Percentiles rank a stretch among this genome's conserved stretches.
phyloP scores from a whole-genome alignment of 345 rosid species.

The Cardamine chenopodiifolia region DNA sequence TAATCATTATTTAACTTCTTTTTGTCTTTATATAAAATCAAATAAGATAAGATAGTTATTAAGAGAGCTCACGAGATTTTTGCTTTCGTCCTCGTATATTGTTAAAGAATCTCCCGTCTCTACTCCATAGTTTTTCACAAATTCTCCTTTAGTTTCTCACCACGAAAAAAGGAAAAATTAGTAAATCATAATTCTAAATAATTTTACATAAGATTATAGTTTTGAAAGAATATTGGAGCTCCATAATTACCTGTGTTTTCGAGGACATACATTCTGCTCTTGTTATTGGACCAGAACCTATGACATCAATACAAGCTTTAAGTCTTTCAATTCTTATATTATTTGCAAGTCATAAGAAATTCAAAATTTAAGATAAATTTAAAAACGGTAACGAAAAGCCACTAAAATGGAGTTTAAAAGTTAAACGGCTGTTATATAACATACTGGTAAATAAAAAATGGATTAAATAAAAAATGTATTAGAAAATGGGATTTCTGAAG shows the following conservation, averaged over 20 bases:
- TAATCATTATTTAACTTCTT: slow-evolving; percentile 21
- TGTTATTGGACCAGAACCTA: slow-evolving; percentile 86
- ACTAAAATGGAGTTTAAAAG: neutral
- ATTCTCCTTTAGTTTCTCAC: slow-evolving; percentile 52
- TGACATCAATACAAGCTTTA: slow-evolving; percentile 13
- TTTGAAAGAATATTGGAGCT: neutral
- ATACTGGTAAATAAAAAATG: neutral
- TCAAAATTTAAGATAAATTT: neutral
- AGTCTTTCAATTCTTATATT: neutral
- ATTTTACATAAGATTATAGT: neutral
- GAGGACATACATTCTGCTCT: slow-evolving; percentile 88
- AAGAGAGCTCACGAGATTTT: slow-evolving; percentile 70
- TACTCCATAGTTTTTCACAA: slow-evolving; percentile 56
- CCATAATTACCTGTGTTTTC: slow-evolving; percentile 68
- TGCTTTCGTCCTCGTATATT: slow-evolving; percentile 75
- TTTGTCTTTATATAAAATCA: slow-evolving; percentile 19
- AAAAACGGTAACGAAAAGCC: neutral
- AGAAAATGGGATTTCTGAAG: neutral
- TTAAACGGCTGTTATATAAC: neutral
- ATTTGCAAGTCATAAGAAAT: neutral
- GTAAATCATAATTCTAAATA: neutral
- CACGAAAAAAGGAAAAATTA: neutral
- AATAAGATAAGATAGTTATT: slow-evolving; percentile 1
- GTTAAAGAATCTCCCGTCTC: slow-evolving; percentile 62
- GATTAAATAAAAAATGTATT: neutral